Evolutionary conservation across 352 stramenopile genomes (phyloP).

Genomic region (Vaucheria bursata): DNA sequence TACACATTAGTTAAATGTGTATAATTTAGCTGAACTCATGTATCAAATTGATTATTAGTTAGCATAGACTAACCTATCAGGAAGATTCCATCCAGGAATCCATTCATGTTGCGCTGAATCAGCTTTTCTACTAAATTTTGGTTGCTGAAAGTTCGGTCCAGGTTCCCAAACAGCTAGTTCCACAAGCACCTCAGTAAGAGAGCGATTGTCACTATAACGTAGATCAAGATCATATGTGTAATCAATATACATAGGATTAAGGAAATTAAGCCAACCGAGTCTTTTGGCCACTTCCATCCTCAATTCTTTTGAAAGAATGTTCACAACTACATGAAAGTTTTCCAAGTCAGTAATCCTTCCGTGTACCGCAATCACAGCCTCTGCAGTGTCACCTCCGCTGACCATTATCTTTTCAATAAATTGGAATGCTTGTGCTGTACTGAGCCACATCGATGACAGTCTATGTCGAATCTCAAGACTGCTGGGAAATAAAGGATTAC

Average conservation of each 20-base stretch:
- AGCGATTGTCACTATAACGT: slow-evolving; percentile 60
- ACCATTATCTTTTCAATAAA: no score
- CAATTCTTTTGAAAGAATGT: slow-evolving; percentile 53
- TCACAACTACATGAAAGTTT: slow-evolving; percentile 54
- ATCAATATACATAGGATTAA: slow-evolving; percentile 66
- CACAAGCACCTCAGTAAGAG: slow-evolving; percentile 64
- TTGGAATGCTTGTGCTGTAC: no score
- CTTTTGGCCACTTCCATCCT: slow-evolving; percentile 58
- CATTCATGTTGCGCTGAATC: slow-evolving; percentile 30
- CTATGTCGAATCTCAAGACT: no score
- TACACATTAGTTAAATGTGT: no score
- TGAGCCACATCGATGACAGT: no score
- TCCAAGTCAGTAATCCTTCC: slow-evolving; percentile 63
- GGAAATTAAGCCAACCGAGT: slow-evolving; percentile 72
- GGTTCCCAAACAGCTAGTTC: slow-evolving; percentile 61
- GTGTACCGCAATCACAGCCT: slow-evolving; percentile 58
- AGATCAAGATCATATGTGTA: slow-evolving; percentile 55
- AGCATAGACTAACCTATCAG: slow-evolving; percentile 11
- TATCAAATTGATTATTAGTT: no score
- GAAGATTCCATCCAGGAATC: slow-evolving; percentile 51
- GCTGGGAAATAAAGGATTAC: no score
- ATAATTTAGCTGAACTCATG: no score
- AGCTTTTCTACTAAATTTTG: slow-evolving; percentile 41
- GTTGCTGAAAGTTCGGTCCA: slow-evolving; percentile 50
- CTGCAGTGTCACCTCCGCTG: slow-evolving; percentile 45